These are phyloP conservation scores for Fusarium veterinarium DNA, from an alignment of 2,329 filamentous ascomycete genomes.

Conservation along the genomic window DNA sequence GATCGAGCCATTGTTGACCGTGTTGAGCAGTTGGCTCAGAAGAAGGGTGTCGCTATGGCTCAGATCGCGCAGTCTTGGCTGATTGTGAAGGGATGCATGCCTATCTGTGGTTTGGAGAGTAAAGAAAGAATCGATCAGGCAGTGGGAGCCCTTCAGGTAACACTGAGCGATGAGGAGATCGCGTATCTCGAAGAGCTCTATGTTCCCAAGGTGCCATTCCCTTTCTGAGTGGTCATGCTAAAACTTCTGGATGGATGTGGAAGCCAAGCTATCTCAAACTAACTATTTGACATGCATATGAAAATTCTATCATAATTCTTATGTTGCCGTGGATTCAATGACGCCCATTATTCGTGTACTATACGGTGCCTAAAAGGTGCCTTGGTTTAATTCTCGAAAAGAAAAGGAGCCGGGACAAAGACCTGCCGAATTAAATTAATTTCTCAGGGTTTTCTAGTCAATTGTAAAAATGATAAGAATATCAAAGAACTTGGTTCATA, in stretches of 20 bases:
- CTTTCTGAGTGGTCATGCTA: not conserved
- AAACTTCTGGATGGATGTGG: too few relatives aligned
- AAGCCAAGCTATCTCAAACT: not conserved
- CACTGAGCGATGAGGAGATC: not conserved
- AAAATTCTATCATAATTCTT: fast-evolving
- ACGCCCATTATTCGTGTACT: not conserved
- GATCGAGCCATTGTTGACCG: not conserved
- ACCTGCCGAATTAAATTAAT: fast-evolving
- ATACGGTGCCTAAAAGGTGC: not conserved
- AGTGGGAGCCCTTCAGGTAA: not conserved
- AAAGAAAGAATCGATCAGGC: not conserved
- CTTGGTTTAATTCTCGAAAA: fast-evolving
- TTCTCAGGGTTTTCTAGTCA: not conserved
- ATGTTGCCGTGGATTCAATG: not conserved
- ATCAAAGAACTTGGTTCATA: fast-evolving
- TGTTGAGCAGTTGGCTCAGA: not conserved
- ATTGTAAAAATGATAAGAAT: not conserved
- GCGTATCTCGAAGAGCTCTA: not conserved
- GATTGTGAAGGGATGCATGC: not conserved
- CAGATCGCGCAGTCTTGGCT: not conserved
- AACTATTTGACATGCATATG: too few relatives aligned
- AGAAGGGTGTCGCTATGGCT: not conserved
- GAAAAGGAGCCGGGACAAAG: not conserved
- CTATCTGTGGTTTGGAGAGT: not conserved
- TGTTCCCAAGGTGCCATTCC: not conserved